phyloP scores from a whole-genome alignment of 129 eudicot genomes.

The Sambucus nigra region DNA sequence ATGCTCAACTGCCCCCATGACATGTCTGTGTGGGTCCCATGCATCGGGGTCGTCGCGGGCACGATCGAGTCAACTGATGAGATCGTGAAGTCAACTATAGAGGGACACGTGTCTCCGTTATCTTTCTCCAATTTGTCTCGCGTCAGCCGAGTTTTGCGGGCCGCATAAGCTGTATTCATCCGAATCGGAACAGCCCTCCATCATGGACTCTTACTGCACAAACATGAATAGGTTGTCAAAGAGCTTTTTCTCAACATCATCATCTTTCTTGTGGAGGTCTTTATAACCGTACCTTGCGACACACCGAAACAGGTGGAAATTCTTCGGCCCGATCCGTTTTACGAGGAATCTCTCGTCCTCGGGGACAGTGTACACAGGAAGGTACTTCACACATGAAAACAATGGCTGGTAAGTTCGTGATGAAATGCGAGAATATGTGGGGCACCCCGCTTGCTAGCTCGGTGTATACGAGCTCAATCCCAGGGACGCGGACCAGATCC shows the following conservation, averaged over 20 bases:
- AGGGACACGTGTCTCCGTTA: conserved; percentile 21
- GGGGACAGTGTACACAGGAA: conserved; percentile 80
- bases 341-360: conserved; percentile 81
- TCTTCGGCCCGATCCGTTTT: conserved; percentile 86
- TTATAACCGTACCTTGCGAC: conserved; percentile 95
- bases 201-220: conserved; percentile 89
- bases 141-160: conserved; percentile 43
- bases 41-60: conserved; percentile 38
- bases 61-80: conserved; percentile 69
- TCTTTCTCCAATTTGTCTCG: conserved; percentile 30
- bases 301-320: conserved; percentile 87
- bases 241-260: conserved; percentile 70
- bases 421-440: conserved; percentile 80
- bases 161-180: conserved; percentile 77
- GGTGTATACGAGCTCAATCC: conserved; percentile 91
- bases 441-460: conserved; percentile 98
- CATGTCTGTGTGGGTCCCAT: conserved; percentile 16
- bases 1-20: conserved; percentile 59
- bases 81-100: conserved; percentile 36
- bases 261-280: conserved; percentile 88
- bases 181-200: conserved; percentile 91
- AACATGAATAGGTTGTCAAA: conserved; percentile 63
- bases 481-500: conserved; percentile 92
- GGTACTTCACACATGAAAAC: conserved; percentile 84
- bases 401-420: conserved; percentile 91